These are phyloP conservation scores for Rhizopogon rudus DNA, from an alignment of 768 basidiomycete genomes.

Conservation along the genomic window DNA sequence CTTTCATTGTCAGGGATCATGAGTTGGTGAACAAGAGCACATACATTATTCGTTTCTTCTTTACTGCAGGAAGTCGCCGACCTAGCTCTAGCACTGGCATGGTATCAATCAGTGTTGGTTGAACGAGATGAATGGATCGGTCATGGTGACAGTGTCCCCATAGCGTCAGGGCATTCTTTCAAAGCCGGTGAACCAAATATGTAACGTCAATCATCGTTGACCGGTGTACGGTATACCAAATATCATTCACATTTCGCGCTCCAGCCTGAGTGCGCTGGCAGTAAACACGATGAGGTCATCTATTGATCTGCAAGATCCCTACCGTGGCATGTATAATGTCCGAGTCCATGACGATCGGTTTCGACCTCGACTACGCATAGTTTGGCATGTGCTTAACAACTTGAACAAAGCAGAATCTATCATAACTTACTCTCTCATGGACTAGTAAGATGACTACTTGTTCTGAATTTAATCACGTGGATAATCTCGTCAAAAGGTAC, in stretches of 20 bases:
- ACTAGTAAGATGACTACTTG: no score
- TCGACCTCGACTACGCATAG: neutral
- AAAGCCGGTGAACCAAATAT: constrained; percentile 9
- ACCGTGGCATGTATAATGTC: constrained; percentile 20
- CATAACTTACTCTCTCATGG: constrained; percentile 9
- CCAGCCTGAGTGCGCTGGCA: constrained; percentile 22
- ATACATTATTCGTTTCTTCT: constrained; percentile 24
- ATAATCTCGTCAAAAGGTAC: constrained; percentile 2
- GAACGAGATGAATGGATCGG: constrained; percentile 37
- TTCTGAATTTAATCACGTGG: neutral
- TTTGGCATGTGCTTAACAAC: neutral
- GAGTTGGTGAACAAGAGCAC: constrained; percentile 33
- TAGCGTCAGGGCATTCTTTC: constrained; percentile 27
- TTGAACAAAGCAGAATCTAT: constrained; percentile 23
- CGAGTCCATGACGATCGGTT: constrained; percentile 22
- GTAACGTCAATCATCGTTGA: neutral
- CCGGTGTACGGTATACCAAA: neutral
- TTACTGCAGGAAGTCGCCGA: neutral
- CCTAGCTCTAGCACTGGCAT: neutral
- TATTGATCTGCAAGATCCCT: constrained; percentile 31
- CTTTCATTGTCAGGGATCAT: constrained; percentile 38
- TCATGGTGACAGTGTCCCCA: constrained; percentile 31
- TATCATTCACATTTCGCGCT: constrained; percentile 35
- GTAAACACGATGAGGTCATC: constrained; percentile 20
- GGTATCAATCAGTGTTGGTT: constrained; percentile 35